These are phyloP conservation scores for Selaginella moellendorffii DNA, from an alignment of 75 land plant genomes.

Conservation along the genomic window DNA sequence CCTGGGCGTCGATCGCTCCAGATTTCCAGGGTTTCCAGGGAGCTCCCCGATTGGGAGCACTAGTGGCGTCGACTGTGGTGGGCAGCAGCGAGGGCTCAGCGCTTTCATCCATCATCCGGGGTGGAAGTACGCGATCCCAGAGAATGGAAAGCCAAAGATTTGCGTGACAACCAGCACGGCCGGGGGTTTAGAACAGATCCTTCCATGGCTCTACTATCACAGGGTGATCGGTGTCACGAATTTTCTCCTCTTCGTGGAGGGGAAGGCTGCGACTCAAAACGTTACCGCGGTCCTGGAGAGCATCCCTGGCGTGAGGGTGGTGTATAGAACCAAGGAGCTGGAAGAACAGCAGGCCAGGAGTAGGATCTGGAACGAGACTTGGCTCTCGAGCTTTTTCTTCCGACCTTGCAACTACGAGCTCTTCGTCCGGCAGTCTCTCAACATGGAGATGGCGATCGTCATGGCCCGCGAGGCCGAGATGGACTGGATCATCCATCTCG, in stretches of 20 bases:
- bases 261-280: constrained; percentile 73
- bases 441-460: constrained; percentile 99
- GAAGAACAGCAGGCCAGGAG: constrained; percentile 93
- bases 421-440: constrained; percentile 95
- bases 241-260: constrained; percentile 91
- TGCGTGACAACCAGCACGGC: constrained; percentile 74
- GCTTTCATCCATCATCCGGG: constrained; percentile 53
- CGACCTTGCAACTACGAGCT: constrained; percentile 96
- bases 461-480: constrained; percentile 71
- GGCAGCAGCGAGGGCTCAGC: constrained; percentile 27
- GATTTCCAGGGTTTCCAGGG: constrained; percentile 58
- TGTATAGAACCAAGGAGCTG: constrained; percentile 73
- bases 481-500: constrained; percentile 97
- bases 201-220: constrained; percentile 87
- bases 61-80: constrained; percentile 43
- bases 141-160: constrained; percentile 57
- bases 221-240: constrained; percentile 76
- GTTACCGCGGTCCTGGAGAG: constrained; percentile 56
- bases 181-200: constrained; percentile 82
- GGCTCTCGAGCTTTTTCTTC: constrained; percentile 87
- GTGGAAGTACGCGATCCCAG: constrained; percentile 40
- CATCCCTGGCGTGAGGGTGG: constrained; percentile 92
- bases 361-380: constrained; percentile 99
- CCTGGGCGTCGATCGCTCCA: constrained; percentile 30
- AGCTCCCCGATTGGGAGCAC: constrained; percentile 10